These are phyloP conservation scores for Pichia sporocuriosa DNA, from an alignment of 805 yeast genomes.

Conservation along the genomic window DNA sequence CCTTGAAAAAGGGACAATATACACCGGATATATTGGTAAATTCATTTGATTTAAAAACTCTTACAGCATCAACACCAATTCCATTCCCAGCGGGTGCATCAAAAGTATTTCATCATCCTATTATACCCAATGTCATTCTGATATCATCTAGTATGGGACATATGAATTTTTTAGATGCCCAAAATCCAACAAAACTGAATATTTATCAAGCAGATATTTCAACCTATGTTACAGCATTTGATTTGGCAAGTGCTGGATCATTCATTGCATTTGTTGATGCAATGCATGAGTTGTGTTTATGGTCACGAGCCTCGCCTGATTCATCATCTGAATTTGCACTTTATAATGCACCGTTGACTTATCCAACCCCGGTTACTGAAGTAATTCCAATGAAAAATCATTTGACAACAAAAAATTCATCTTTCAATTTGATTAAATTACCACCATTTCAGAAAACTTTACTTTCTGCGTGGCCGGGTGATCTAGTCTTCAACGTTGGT, in stretches of 20 bases:
- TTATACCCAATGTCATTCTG: conserved; percentile 67
- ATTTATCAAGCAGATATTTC: conserved; percentile 61
- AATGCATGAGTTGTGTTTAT: conserved; percentile 54
- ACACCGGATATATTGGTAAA: conserved; percentile 75
- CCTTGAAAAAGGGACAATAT: conserved; percentile 52
- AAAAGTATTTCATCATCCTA: conserved; percentile 79
- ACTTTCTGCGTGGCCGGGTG: conserved; percentile 74
- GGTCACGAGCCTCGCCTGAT: conserved; percentile 46
- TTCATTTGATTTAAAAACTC: conserved; percentile 68
- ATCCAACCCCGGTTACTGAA: conserved; percentile 38
- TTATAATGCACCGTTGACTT: conserved; percentile 43
- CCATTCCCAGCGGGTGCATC: conserved; percentile 89
- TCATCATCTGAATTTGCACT: conserved; percentile 36
- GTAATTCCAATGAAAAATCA: conserved; percentile 24
- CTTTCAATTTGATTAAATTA: conserved; percentile 72
- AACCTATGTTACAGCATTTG: conserved; percentile 41
- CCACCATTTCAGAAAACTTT: conserved; percentile 77
- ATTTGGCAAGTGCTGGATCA: conserved; percentile 68
- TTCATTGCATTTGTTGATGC: conserved; percentile 64
- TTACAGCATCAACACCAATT: conserved; percentile 69
- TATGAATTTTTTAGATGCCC: conserved; percentile 76
- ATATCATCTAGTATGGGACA: conserved; percentile 76
- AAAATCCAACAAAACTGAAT: conserved; percentile 62
- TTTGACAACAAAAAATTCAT: conserved; percentile 41
- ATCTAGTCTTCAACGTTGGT: conserved; percentile 52